phyloP scores from a whole-genome alignment of 1,284 basidiomycete genomes.

The Cystobasidium sp. region DNA sequence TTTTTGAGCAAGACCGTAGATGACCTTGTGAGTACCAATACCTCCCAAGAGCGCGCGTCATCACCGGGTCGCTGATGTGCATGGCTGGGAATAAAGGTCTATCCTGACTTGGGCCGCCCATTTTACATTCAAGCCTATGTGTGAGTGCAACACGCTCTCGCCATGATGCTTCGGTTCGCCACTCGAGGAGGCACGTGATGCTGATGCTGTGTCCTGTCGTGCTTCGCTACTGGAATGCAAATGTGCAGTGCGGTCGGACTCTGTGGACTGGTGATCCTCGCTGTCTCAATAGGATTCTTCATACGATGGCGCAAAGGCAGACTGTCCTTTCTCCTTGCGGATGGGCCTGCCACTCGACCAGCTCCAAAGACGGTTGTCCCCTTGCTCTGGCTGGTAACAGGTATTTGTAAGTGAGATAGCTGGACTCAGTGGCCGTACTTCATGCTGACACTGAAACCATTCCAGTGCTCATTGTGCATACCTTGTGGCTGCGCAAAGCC shows the following conservation, averaged over 20 bases:
- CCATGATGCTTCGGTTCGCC: not conserved
- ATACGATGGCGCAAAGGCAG: slow-evolving; percentile 5
- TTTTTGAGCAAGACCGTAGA: not conserved
- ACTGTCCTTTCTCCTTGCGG: not conserved
- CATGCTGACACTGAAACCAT: not conserved
- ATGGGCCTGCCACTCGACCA: slow-evolving; percentile 2
- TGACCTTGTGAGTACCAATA: not conserved
- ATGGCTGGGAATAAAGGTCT: not conserved
- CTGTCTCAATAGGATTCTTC: not conserved
- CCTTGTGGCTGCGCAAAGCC: slow-evolving; percentile 9
- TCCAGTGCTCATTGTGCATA: not conserved
- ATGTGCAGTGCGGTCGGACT: not conserved
- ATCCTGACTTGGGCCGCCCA: not conserved
- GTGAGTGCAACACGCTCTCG: not conserved
- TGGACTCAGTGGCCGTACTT: not conserved
- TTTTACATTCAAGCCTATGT: slow-evolving; percentile 10
- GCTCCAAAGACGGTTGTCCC: not conserved
- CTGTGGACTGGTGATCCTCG: not conserved
- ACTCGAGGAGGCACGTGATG: no score
- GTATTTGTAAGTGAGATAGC: not conserved
- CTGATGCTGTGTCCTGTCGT: no score
- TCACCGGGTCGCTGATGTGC: no score
- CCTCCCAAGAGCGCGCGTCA: no score
- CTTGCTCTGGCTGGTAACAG: slow-evolving; percentile 1
- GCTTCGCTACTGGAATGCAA: no score